These are phyloP conservation scores for Peronospora farinosa DNA, from an alignment of 352 stramenopile genomes.

Conservation along the genomic window DNA sequence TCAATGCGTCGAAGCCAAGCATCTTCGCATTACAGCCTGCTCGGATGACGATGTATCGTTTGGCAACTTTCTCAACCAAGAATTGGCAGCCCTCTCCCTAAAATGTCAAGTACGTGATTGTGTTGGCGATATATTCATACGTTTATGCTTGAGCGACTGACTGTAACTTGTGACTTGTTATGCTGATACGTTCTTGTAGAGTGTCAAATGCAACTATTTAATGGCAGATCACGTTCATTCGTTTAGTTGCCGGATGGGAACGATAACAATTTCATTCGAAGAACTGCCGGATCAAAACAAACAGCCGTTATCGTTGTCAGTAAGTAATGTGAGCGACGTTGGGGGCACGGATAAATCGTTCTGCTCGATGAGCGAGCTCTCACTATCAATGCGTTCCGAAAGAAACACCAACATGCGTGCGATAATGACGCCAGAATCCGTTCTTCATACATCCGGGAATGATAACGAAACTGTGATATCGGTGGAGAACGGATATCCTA, in stretches of 20 bases:
- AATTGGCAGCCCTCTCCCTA: constrained; percentile 56
- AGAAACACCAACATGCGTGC: constrained; percentile 42
- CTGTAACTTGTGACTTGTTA: constrained; percentile 1
- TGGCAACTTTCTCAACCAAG: constrained; percentile 68
- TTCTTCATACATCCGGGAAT: constrained; percentile 19
- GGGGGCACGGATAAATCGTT: constrained; percentile 26
- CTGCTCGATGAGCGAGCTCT: constrained; percentile 30
- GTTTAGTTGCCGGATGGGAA: constrained; percentile 67
- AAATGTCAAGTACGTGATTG: constrained; percentile 64
- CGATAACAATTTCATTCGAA: constrained; percentile 78
- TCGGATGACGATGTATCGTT: constrained; percentile 74
- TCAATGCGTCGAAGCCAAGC: constrained; percentile 65
- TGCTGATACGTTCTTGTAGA: constrained; percentile 32
- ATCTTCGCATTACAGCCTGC: constrained; percentile 56
- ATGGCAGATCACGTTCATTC: constrained; percentile 82
- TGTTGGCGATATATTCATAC: neutral
- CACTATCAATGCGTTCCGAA: constrained; percentile 27
- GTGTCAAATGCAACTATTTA: constrained; percentile 66
- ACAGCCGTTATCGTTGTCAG: constrained; percentile 30
- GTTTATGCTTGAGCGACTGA: constrained; percentile 2
- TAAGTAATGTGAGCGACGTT: constrained; percentile 32
- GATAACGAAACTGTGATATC: constrained; percentile 22
- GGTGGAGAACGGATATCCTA: constrained; percentile 32
- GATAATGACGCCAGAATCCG: constrained; percentile 34
- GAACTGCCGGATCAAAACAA: constrained; percentile 62